Conservation (phyloP, 768 basidiomycete species). For the Lactifluus pinguis region DNA sequence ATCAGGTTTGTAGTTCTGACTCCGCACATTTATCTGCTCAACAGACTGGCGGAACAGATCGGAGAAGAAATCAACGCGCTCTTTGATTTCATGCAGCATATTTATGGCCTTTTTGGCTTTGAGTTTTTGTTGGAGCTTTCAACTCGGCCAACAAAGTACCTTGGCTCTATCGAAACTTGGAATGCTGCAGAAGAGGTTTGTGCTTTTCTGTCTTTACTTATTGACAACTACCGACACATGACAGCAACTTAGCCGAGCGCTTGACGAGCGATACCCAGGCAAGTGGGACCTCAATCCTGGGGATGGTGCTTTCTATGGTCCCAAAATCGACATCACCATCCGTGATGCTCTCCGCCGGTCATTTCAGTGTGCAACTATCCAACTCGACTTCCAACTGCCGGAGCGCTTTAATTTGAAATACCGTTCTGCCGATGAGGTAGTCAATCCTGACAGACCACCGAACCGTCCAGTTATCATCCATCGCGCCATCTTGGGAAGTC, state of each 20-base stretch:
- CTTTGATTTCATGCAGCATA: slow-evolving; percentile 92
- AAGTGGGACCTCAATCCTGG: slow-evolving; percentile 92
- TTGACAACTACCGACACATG: neutral
- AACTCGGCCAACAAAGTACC: slow-evolving; percentile 89
- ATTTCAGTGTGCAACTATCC: slow-evolving; percentile 98
- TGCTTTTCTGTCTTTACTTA: neutral
- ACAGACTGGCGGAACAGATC: slow-evolving; percentile 39
- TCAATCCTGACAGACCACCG: slow-evolving; percentile 44
- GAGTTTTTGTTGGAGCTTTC: slow-evolving; percentile 91
- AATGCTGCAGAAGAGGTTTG: slow-evolving; percentile 73
- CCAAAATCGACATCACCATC: slow-evolving; percentile 97
- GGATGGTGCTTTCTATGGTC: slow-evolving; percentile 98
- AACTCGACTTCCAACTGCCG: slow-evolving; percentile 98
- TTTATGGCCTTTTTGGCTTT: slow-evolving; percentile 93
- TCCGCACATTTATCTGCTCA: neutral
- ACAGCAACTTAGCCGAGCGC: slow-evolving; percentile 75
- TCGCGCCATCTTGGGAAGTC: slow-evolving; percentile 86
- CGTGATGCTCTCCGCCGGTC: slow-evolving; percentile 85
- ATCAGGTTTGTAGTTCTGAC: slow-evolving; percentile 45
- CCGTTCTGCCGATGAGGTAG: slow-evolving; percentile 65
- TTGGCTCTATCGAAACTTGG: slow-evolving; percentile 89
- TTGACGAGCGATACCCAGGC: slow-evolving; percentile 80
- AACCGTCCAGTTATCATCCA: slow-evolving; percentile 95
- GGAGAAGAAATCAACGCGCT: slow-evolving; percentile 76
- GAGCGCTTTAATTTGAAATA: slow-evolving; percentile 94